A percentile compares a stretch with the other conserved stretches of the same genome.
Evolutionary conservation across 1,284 basidiomycete genomes (phyloP).

Genomic region (Dichomitus squalens): DNA sequence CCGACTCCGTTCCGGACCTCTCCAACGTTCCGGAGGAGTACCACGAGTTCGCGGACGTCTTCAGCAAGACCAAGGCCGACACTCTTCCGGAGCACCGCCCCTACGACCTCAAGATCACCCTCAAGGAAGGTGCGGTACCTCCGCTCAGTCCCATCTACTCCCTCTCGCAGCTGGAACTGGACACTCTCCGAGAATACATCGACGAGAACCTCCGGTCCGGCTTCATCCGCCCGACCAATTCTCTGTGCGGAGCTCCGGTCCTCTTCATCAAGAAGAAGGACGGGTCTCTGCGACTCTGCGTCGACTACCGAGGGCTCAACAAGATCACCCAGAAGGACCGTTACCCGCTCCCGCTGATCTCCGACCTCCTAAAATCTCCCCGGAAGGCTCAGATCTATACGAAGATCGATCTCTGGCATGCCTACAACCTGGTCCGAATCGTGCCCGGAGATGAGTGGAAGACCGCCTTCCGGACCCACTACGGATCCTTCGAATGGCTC

Average conservation of each 20-base stretch:
- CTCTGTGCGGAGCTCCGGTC: slow-evolving; percentile 40
- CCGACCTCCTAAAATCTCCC: slow-evolving; percentile 37
- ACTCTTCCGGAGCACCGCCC: slow-evolving; percentile 15
- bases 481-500: slow-evolving; percentile 38
- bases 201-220: slow-evolving; percentile 39
- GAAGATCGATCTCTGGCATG: slow-evolving; percentile 34
- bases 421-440: slow-evolving; percentile 35
- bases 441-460: slow-evolving; percentile 36
- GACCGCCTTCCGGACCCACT: slow-evolving; percentile 38
- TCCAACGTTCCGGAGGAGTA: slow-evolving; percentile 14
- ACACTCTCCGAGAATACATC: slow-evolving; percentile 39
- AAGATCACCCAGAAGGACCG: slow-evolving; percentile 38
- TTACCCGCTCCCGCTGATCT: slow-evolving; percentile 38
- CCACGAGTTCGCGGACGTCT: slow-evolving; percentile 16
- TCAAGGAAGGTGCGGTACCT: slow-evolving; percentile 17
- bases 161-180: slow-evolving; percentile 28
- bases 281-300: slow-evolving; percentile 38
- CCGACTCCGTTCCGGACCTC: slow-evolving; percentile 28
- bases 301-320: slow-evolving; percentile 49
- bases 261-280: slow-evolving; percentile 53
- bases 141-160: slow-evolving; percentile 27
- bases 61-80: slow-evolving; percentile 12
- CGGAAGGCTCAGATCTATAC: slow-evolving; percentile 30
- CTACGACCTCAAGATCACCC: slow-evolving; percentile 15
- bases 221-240: slow-evolving; percentile 39